Conservation (phyloP, 768 basidiomycete genomes). For the Chalciporus sphaerocephalus region DNA sequence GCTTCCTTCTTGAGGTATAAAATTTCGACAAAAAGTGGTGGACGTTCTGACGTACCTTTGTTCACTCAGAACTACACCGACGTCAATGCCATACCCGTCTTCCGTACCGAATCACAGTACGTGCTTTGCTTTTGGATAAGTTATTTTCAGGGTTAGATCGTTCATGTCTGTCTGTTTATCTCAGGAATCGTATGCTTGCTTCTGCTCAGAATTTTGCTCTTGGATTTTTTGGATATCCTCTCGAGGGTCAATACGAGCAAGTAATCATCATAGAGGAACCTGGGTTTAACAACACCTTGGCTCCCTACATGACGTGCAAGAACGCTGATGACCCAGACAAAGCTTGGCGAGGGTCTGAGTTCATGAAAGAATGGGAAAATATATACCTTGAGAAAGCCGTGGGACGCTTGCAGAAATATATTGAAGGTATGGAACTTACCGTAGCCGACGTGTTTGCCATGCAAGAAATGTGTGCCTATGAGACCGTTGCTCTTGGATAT, state of each 20-base stretch:
- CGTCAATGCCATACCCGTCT: conserved; percentile 41
- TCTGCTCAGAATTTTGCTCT: conserved; percentile 51
- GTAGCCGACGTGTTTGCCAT: conserved; percentile 65
- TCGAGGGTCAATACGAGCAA: conserved; percentile 42
- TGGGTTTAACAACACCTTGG: conserved; percentile 46
- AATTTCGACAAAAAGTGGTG: conserved; percentile 17
- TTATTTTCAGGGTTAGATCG: background rate
- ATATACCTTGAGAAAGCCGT: conserved; percentile 65
- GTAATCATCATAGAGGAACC: conserved; percentile 38
- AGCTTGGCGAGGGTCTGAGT: conserved; percentile 48
- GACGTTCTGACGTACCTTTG: too few relatives aligned
- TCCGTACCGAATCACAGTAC: conserved; percentile 49
- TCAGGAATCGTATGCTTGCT: conserved; percentile 47
- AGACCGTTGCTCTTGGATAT: conserved; percentile 86
- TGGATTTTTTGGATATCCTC: conserved; percentile 49
- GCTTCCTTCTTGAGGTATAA: conserved; percentile 36
- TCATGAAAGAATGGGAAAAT: conserved; percentile 56
- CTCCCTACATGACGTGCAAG: conserved; percentile 47
- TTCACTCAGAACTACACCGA: conserved; percentile 36
- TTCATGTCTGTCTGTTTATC: background rate
- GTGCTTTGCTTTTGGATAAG: conserved; percentile 7
- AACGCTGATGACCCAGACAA: conserved; percentile 48
- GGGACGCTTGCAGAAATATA: conserved; percentile 48
- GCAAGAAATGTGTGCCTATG: conserved; percentile 78
- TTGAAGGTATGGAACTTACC: conserved; percentile 56